Conservation (phyloP, 1,284 basidiomycete species). For the Fomitiporia mediterranea region DNA sequence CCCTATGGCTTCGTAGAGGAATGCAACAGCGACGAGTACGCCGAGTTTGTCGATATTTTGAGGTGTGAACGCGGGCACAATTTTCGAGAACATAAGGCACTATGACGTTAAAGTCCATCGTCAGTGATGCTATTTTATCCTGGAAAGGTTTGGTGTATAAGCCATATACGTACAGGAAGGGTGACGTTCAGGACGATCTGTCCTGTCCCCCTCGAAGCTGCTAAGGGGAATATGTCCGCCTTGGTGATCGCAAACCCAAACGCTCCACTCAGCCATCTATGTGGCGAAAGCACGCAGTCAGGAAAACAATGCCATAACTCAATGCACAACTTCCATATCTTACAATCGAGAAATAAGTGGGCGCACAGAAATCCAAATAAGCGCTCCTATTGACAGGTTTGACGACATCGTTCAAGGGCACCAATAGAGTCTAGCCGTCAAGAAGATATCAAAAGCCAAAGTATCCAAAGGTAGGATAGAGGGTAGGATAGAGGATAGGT, state of each 20-base stretch:
- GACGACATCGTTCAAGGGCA: conserved; percentile 20
- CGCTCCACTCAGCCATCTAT: conserved; percentile 27
- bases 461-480: no score
- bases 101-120: conserved; percentile 58
- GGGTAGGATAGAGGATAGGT: neutral
- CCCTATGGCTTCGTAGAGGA: conserved; percentile 52
- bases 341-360: conserved; percentile 54
- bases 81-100: conserved; percentile 74
- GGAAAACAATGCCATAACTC: neutral
- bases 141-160: neutral
- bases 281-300: neutral
- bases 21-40: conserved; percentile 52
- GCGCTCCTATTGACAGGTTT: conserved; percentile 34
- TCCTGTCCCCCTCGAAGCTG: conserved; percentile 54
- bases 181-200: conserved; percentile 51
- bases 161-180: neutral
- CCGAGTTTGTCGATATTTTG: conserved; percentile 65
- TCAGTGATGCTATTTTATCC: neutral
- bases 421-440: no score
- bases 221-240: conserved; percentile 52
- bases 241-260: conserved; percentile 58
- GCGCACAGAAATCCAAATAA: conserved; percentile 55
- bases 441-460: neutral
- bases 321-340: no score
- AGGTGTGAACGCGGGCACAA: conserved; percentile 66